Conservation (phyloP, 2,329 filamentous ascomycete species). For the Parascedosporium putredinis region DNA sequence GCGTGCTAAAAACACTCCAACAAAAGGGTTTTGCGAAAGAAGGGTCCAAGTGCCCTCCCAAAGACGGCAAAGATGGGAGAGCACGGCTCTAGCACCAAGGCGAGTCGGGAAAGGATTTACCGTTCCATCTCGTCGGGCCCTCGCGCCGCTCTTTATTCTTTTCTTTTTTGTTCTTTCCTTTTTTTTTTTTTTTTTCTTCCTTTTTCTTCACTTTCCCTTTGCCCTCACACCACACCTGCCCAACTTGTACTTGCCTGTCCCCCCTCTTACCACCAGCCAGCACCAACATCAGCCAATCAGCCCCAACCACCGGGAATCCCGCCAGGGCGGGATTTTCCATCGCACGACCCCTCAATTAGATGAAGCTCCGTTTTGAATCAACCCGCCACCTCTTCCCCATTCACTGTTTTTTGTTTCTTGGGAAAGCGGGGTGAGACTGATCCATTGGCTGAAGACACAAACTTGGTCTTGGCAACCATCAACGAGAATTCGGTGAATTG, state of each 20-base stretch:
- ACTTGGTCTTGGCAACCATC: background rate
- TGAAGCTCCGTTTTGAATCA: background rate
- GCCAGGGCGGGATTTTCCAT: background rate
- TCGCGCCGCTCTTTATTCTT: background rate
- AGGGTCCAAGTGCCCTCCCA: too few relatives aligned
- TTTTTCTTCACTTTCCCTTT: too few relatives aligned
- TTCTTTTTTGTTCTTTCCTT: background rate
- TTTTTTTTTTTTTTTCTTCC: background rate
- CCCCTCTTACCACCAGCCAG: too few relatives aligned
- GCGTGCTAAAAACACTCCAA: too few relatives aligned
- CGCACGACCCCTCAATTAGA: background rate
- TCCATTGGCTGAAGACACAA: too few relatives aligned
- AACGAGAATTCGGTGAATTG: background rate
- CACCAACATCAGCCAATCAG: too few relatives aligned
- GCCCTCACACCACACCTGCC: too few relatives aligned
- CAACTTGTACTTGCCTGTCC: too few relatives aligned
- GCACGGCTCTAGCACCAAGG: background rate
- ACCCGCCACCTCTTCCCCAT: background rate
- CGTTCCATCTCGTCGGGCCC: background rate
- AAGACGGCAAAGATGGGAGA: background rate
- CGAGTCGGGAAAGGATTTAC: slow-evolving; percentile 1
- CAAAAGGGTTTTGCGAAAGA: too few relatives aligned
- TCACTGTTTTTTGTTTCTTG: background rate
- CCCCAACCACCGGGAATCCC: too few relatives aligned
- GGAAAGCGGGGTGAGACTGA: background rate